Percentiles rank a stretch among this genome's conserved stretches.
Conservation (phyloP, 805 yeast genomes). For the Ogataea degrootiae region DNA sequence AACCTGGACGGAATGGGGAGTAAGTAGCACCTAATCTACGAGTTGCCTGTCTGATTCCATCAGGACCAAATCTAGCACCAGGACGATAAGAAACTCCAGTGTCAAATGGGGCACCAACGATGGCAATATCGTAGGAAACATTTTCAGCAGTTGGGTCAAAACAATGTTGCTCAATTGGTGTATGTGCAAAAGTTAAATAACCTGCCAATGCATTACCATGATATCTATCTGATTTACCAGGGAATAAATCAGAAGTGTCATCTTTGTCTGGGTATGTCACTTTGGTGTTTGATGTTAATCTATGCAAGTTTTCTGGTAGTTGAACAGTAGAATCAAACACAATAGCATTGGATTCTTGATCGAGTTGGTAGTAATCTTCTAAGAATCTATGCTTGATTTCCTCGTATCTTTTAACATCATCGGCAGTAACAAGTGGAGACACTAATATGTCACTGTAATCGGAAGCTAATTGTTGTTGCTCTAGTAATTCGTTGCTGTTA, state of each 20-base stretch:
- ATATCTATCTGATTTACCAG: constrained; percentile 18
- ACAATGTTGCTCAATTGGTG: constrained; percentile 12
- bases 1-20: constrained; percentile 32
- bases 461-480: not conserved
- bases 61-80: constrained; percentile 55
- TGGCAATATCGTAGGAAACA: constrained; percentile 40
- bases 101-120: constrained; percentile 54
- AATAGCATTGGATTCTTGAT: constrained; percentile 4
- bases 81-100: constrained; percentile 50
- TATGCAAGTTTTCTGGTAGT: constrained; percentile 7
- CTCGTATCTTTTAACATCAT: constrained; percentile 6
- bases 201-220: constrained; percentile 19
- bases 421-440: not conserved
- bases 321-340: constrained; percentile 7
- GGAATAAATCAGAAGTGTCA: constrained; percentile 17
- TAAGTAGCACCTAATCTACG: constrained; percentile 37
- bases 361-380: constrained; percentile 16
- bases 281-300: constrained; percentile 3
- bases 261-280: constrained; percentile 16
- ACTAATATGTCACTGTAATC: not conserved
- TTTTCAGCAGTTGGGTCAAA: constrained; percentile 10
- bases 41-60: constrained; percentile 41
- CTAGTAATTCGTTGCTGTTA: not conserved
- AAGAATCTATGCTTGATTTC: constrained; percentile 14
- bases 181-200: constrained; percentile 16